Conservation (phyloP, 805 yeast species). For the Yamadazyma akitaensis region DNA sequence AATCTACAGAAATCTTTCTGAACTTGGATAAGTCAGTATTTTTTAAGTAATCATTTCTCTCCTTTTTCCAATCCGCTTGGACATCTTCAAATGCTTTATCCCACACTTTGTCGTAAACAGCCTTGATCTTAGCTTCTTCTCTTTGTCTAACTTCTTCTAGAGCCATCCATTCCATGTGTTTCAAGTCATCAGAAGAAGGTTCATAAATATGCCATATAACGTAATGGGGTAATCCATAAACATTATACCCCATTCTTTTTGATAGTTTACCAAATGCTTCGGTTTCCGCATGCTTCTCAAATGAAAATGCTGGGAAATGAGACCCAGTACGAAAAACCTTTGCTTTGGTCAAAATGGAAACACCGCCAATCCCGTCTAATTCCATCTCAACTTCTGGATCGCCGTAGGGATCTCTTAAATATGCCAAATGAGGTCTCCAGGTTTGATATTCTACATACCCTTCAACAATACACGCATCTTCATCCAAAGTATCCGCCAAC, state of each 20-base stretch:
- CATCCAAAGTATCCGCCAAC: conserved; percentile 73
- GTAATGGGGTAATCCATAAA: conserved; percentile 89
- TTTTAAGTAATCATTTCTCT: conserved; percentile 66
- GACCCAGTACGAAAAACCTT: conserved; percentile 82
- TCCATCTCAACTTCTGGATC: conserved; percentile 92
- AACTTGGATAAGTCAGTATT: conserved; percentile 63
- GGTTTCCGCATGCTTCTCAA: conserved; percentile 95
- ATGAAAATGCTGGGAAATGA: conserved; percentile 95
- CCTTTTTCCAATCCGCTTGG: conserved; percentile 66
- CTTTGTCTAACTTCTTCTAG: conserved; percentile 65
- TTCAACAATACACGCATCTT: conserved; percentile 95
- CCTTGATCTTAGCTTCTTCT: conserved; percentile 60
- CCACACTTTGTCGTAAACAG: conserved; percentile 70
- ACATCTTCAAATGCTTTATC: conserved; percentile 76
- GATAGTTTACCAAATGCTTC: conserved; percentile 94
- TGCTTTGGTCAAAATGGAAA: conserved; percentile 85
- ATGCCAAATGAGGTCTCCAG: conserved; percentile 96
- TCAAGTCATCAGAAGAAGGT: conserved; percentile 88
- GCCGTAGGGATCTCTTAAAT: conserved; percentile 91
- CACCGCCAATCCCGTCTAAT: conserved; percentile 97
- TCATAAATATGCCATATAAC: conserved; percentile 97
- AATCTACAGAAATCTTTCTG: conserved; percentile 56
- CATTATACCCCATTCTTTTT: conserved; percentile 81
- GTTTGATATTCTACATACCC: conserved; percentile 97
- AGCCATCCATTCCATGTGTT: conserved; percentile 83